Evolutionary conservation across 345 rosid species (phyloP), one percentile per base, ranked within the genome.

Genomic region (Microcos paniculata): DNA sequence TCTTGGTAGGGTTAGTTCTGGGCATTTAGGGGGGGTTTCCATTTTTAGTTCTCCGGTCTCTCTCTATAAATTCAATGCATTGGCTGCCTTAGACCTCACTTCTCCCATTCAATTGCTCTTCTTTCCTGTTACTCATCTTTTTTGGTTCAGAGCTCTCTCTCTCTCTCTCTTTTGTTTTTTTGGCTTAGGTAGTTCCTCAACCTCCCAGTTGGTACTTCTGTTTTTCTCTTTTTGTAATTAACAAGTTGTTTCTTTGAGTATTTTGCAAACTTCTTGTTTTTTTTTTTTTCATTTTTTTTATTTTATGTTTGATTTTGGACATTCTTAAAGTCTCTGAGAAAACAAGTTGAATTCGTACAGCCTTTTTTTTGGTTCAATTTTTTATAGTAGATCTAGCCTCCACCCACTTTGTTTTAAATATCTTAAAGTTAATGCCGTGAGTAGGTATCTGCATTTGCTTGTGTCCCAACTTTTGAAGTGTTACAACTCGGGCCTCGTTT

Each of bases 41-140:
- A 69, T 18, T 49, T 30, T 30, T 30, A 69, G 72, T 69, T 69
- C 72, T 28, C 8, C 2, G 4, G 58, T 69, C 72, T 45, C 72
- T 30, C 16, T 19, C 59, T 69, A 11, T 30, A 69, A 8, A 49
- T 48, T 28, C 58, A 49, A 69, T 48, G 40, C 72, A 48, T 28
- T 5, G 18, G 57, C 10, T 48, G 8, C 43, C 72, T 69, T 69
- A 30, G 40, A 48, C 72, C 72, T 48, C 58, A 69, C 72, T 30
- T 35, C 33, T 57, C 62, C 35, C 18, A 57, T 26, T 61, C 2
- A 30, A 5, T 19, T 28, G 0, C 5, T 9, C 18, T 57, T 26
- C n/a, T 59, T 15, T 6, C 14, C 38, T 26, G 19, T 28, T 18
- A 4, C 35, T 42, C 28, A 3, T 64, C 23, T 48, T 21, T 40